Evolutionary conservation across 495 filamentous ascomycete species (phyloP).

Genomic region (Tuber umbilicatum): DNA sequence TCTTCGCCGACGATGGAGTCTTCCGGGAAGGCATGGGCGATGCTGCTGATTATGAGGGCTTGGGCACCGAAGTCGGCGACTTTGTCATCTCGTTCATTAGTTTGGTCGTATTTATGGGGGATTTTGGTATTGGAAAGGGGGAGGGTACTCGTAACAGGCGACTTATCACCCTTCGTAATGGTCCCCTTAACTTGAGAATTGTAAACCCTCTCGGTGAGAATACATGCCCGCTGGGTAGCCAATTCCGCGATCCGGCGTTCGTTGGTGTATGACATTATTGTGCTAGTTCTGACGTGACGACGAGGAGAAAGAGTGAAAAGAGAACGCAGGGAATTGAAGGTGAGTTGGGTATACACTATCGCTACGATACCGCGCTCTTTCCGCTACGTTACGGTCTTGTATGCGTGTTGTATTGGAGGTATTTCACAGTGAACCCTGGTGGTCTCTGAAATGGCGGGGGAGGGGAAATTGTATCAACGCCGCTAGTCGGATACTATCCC

Average conservation of each 20-base stretch:
- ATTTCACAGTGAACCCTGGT: background rate
- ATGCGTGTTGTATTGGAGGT: background rate
- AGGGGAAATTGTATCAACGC: background rate
- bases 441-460: background rate
- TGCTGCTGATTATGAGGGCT: conserved; percentile 85
- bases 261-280: conserved; percentile 57
- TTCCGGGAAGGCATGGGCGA: conserved; percentile 78
- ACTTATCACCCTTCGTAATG: conserved; percentile 85
- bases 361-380: background rate
- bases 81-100: conserved; percentile 14
- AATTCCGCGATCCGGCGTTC: conserved; percentile 84
- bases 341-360: background rate
- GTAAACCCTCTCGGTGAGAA: conserved; percentile 90
- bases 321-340: background rate
- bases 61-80: conserved; percentile 96
- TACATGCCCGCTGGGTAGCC: conserved; percentile 79
- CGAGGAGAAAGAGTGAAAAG: background rate
- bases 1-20: conserved; percentile 95
- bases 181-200: conserved; percentile 87
- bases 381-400: background rate
- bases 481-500: background rate
- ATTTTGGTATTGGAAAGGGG: background rate
- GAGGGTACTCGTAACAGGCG: conserved; percentile 71
- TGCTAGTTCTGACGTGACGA: conserved; percentile 7
- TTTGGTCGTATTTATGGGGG: background rate